phyloP scores from a whole-genome alignment of 805 yeast species.

The Sungouiozyma intestinalis region DNA sequence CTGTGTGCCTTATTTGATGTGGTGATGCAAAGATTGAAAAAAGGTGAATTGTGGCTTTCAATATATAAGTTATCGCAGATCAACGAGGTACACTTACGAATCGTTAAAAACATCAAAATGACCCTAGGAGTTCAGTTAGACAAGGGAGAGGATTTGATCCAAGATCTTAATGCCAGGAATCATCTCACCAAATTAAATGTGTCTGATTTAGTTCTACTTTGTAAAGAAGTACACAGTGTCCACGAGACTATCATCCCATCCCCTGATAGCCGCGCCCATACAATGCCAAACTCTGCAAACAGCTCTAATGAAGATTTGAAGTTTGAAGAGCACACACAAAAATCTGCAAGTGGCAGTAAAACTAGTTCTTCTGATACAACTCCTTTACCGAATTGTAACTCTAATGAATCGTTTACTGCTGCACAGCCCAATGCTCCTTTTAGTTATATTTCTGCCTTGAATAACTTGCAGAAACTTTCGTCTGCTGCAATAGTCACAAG shows the following conservation, averaged over 20 bases:
- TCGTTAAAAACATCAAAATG: slow-evolving; percentile 18
- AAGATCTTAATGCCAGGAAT: slow-evolving; percentile 14
- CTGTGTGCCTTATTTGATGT: slow-evolving; percentile 24
- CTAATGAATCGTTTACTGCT: background rate
- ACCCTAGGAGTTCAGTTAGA: slow-evolving; percentile 19
- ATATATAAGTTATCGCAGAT: slow-evolving; percentile 13
- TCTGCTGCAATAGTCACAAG: slow-evolving; percentile 13
- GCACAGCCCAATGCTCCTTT: background rate
- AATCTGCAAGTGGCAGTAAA: background rate
- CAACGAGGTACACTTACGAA: slow-evolving; percentile 13
- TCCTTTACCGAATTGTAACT: background rate
- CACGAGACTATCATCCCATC: slow-evolving; percentile 3
- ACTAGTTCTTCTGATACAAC: background rate
- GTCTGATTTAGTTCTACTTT: slow-evolving; percentile 6
- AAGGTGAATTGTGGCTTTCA: slow-evolving; percentile 20
- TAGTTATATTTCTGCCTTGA: slow-evolving; percentile 3
- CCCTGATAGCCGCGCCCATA: background rate
- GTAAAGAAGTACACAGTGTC: slow-evolving; percentile 5
- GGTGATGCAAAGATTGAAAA: slow-evolving; percentile 20
- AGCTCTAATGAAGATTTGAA: background rate
- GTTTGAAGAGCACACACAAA: background rate
- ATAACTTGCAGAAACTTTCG: slow-evolving; percentile 12
- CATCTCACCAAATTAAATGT: slow-evolving; percentile 8
- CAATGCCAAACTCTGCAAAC: background rate
- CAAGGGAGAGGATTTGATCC: slow-evolving; percentile 11